A percentile compares a stretch with the other conserved stretches of the same genome.
Evolutionary conservation across 352 stramenopile genomes (phyloP).

Genomic region (Globisporangium viniferum): DNA sequence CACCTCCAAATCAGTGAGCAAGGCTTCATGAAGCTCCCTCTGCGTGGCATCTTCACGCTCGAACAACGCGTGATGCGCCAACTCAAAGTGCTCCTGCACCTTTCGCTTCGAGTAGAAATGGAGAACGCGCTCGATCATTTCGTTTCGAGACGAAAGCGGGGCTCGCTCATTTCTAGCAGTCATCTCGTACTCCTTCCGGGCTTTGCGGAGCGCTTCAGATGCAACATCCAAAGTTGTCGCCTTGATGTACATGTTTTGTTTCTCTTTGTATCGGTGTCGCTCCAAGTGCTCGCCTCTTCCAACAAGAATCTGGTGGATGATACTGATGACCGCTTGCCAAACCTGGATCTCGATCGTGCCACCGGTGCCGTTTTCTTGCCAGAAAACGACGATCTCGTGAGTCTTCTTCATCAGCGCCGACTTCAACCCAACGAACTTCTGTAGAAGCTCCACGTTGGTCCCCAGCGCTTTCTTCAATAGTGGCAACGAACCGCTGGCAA

Average conservation of each 20-base stretch:
- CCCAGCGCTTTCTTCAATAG: slow-evolving; percentile 36
- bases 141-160: slow-evolving; percentile 52
- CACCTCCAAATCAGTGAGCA: slow-evolving; percentile 45
- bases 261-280: slow-evolving; percentile 38
- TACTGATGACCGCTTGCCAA: slow-evolving; percentile 42
- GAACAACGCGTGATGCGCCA: slow-evolving; percentile 40
- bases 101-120: slow-evolving; percentile 64
- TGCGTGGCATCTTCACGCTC: slow-evolving; percentile 15
- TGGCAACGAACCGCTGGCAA: slow-evolving; percentile 27
- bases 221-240: slow-evolving; percentile 46
- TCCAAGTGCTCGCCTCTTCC: slow-evolving; percentile 50
- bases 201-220: slow-evolving; percentile 40
- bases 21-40: slow-evolving; percentile 32
- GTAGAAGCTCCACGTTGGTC: slow-evolving; percentile 28
- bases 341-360: slow-evolving; percentile 58
- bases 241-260: slow-evolving; percentile 53
- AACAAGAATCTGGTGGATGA: slow-evolving; percentile 50
- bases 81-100: slow-evolving; percentile 59
- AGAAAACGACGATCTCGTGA: slow-evolving; percentile 46
- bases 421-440: slow-evolving; percentile 41
- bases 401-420: slow-evolving; percentile 34
- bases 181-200: slow-evolving; percentile 16
- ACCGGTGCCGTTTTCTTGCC: slow-evolving; percentile 36
- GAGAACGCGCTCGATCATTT: slow-evolving; percentile 60
- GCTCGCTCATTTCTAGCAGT: slow-evolving; percentile 20